Percentiles rank a stretch among this genome's conserved stretches.
Evolutionary conservation across 768 basidiomycete species (phyloP).

Genomic region (Mycena pura): DNA sequence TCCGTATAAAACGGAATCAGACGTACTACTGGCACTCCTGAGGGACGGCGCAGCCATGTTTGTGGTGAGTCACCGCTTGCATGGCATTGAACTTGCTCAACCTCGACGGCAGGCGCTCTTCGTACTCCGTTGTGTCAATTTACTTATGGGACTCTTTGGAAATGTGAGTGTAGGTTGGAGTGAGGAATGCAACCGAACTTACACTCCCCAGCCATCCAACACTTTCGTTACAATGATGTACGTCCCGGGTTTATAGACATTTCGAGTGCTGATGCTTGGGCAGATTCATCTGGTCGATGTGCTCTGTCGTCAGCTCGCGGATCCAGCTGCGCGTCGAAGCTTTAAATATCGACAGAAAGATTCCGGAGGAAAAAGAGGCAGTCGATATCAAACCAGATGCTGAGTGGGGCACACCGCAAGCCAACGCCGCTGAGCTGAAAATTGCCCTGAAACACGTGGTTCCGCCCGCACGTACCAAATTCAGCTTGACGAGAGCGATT

Average conservation of each 20-base stretch:
- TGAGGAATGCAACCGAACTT: not conserved
- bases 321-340: slow-evolving; percentile 18
- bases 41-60: slow-evolving; percentile 1
- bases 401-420: no score
- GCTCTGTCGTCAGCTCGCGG: slow-evolving; percentile 11
- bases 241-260: not conserved
- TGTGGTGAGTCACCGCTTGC: not conserved
- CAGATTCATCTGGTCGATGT: slow-evolving; percentile 14
- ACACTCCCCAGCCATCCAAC: not conserved
- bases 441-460: no score
- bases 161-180: not conserved
- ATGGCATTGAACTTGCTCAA: not conserved
- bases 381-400: no score
- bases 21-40: not conserved
- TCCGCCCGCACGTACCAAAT: no score
- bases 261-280: no score
- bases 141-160: not conserved
- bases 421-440: no score
- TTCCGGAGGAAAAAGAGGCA: no score
- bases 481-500: no score
- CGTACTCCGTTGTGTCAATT: not conserved
- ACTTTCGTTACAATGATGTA: not conserved
- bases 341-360: not conserved
- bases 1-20: not conserved
- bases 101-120: not conserved